Evolutionary conservation across 192 early-diverging fungal species (phyloP), one percentile per base, ranked within the genome.

Genomic region (Geranomyces michiganensis): DNA sequence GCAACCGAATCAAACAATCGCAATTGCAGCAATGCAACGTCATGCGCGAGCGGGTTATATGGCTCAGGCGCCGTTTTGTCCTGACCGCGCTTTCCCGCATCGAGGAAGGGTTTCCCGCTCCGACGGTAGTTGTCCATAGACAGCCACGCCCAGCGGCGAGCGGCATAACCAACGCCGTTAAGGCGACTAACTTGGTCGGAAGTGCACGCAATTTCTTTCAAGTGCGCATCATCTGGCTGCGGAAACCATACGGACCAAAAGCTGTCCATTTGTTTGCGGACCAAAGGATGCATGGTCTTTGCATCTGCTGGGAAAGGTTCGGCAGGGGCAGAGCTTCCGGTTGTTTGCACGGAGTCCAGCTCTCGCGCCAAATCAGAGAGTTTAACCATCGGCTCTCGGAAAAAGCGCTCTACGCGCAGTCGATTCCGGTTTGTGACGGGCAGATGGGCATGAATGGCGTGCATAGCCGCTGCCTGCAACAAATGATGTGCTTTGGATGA

Each of bases 381-480:
- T n/a, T 51, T 56, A 9, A 33, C 30, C 13, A 82, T 72, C 0
- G 49, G 63, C 0, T 27, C 22, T 22, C 74, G 59, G 55, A 76
- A 85, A 30, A 74, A 62, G 12, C 21, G 60, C 47, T 86, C 78
- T 8, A 86, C 68, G 15, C 84, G 68, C 6, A 70, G 41, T 33
- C 84, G 46, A 65, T 79, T 86, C 33, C 71, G 29, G 65, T 82
- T 84, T n/a, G 84, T 84, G n/a, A 76, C 53, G 10, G 79, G 76
- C 10, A 86, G 29, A 53, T 80, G 62, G 22, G 33, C 36, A 19
- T 72, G 56, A 10, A 85, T 30, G 46, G 69, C 53, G 21, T 81
- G 77, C 1, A 86, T 53, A 1, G 71, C 80, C 6, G 78, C 72
- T 33, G 68, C 67, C 41, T 81, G 73, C 7, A 86, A 53, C 17